A percentile compares a stretch with the other conserved stretches of the same genome.
Evolutionary conservation across 148 eudicot species (phyloP).

Genomic region (Tetragonia tetragonoides): DNA sequence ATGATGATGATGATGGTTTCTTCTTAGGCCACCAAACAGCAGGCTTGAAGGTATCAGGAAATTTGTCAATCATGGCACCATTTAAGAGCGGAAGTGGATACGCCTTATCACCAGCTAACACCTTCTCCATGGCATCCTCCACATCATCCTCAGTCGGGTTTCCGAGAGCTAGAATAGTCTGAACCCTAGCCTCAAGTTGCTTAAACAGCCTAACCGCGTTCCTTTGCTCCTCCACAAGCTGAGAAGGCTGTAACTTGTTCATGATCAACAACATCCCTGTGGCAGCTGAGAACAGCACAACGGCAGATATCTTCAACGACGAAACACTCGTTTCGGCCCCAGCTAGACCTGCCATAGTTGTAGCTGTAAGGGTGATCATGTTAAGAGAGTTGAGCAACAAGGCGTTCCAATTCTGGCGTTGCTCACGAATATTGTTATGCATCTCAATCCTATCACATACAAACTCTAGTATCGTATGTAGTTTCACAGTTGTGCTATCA

Average conservation of each 20-base stretch:
- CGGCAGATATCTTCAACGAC: conserved; percentile 43
- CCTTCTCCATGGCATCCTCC: too few relatives aligned
- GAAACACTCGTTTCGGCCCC: background rate
- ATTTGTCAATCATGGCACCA: conserved; percentile 65
- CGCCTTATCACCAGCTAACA: too few relatives aligned
- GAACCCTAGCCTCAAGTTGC: conserved; percentile 37
- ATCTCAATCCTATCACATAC: conserved; percentile 63
- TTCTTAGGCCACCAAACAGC: conserved; percentile 53
- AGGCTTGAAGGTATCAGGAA: conserved; percentile 44
- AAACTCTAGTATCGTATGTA: conserved; percentile 47
- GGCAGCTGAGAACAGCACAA: conserved; percentile 46
- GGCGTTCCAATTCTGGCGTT: conserved; percentile 63
- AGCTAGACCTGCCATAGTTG: conserved; percentile 50
- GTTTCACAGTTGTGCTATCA: conserved; percentile 10
- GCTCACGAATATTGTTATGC: conserved; percentile 56
- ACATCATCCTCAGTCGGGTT: too few relatives aligned
- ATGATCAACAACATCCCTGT: conserved; percentile 48
- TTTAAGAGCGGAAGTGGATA: too few relatives aligned
- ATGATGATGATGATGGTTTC: background rate
- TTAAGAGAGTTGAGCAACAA: conserved; percentile 60
- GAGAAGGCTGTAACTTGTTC: conserved; percentile 79
- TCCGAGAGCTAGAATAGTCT: conserved; percentile 31
- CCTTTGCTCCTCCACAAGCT: conserved; percentile 68
- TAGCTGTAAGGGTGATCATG: conserved; percentile 58
- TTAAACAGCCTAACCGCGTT: conserved; percentile 54